phyloP scores from a whole-genome alignment of 345 rosid species.

The Raphanus sativus region DNA sequence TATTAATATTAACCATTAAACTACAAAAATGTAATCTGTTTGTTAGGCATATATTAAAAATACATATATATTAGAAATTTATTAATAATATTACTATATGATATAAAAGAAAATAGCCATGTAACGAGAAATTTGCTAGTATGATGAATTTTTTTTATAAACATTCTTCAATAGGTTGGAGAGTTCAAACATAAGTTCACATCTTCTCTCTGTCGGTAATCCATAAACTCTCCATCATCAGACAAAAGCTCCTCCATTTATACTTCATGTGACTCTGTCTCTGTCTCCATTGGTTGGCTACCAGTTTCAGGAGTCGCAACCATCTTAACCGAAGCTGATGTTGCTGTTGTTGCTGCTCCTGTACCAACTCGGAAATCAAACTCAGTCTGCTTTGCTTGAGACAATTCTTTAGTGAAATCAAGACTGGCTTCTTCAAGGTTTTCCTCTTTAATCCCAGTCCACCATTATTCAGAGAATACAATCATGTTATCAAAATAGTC shows the following conservation, averaged over 20 bases:
- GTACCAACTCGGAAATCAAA: slow-evolving; percentile 80
- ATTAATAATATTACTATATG: no score
- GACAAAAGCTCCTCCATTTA: slow-evolving; percentile 51
- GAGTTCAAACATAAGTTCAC: no score
- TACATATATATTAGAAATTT: no score
- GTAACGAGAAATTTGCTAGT: no score
- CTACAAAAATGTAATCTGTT: no score
- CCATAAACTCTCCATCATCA: slow-evolving; percentile 40
- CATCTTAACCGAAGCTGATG: slow-evolving; percentile 33
- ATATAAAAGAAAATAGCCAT: no score
- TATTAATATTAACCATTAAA: no score
- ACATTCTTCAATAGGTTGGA: no score
- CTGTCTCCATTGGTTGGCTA: slow-evolving; percentile 45
- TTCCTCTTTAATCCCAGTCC: slow-evolving; percentile 87
- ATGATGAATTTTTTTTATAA: no score
- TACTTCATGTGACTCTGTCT: slow-evolving; percentile 50
- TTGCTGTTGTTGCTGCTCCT: slow-evolving; percentile 59
- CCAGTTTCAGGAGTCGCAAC: slow-evolving; percentile 34
- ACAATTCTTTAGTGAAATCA: slow-evolving; percentile 70
- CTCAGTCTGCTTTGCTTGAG: slow-evolving; percentile 57
- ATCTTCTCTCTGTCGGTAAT: no score
- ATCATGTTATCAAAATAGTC: slow-evolving; percentile 47
- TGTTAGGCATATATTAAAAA: no score
- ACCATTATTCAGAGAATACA: slow-evolving; percentile 54
- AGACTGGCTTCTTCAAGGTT: slow-evolving; percentile 76